phyloP scores from a whole-genome alignment of 768 basidiomycete genomes.

The Rhizopogon vesiculosus region DNA sequence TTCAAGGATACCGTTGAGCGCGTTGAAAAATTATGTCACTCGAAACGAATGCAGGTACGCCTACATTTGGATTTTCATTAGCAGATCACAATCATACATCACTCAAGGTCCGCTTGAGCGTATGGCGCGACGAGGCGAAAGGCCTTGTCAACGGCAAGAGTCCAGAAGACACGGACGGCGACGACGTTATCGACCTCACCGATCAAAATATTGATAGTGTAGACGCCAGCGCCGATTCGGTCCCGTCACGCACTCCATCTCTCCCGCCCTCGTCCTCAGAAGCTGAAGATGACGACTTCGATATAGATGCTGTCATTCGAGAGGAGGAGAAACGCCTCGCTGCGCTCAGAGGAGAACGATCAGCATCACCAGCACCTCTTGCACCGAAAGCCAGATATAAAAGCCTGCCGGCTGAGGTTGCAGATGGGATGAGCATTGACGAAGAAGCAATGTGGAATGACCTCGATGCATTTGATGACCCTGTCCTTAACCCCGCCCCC shows the following conservation, averaged over 20 bases:
- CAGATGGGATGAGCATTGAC: conserved; percentile 25
- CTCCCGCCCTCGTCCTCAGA: conserved; percentile 38
- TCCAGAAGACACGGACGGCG: conserved; percentile 9
- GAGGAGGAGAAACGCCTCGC: conserved; percentile 36
- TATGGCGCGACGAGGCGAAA: conserved; percentile 71
- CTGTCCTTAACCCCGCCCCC: conserved; percentile 1
- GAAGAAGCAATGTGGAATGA: conserved; percentile 37
- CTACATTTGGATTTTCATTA: background rate
- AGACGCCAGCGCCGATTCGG: conserved; percentile 22
- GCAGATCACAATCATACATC: conserved; percentile 5
- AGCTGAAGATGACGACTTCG: conserved; percentile 41
- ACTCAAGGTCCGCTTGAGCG: conserved; percentile 60
- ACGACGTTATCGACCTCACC: conserved; percentile 27
- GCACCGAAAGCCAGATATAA: conserved; percentile 5
- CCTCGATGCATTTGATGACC: conserved; percentile 13
- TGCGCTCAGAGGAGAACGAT: conserved; percentile 13
- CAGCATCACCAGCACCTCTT: conserved; percentile 4
- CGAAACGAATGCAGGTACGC: conserved; percentile 78
- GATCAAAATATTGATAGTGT: conserved; percentile 21
- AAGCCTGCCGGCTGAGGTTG: conserved; percentile 2
- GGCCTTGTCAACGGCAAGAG: conserved; percentile 35
- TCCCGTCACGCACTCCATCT: conserved; percentile 35
- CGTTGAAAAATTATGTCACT: conserved; percentile 87
- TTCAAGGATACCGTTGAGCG: conserved; percentile 83
- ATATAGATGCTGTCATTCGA: conserved; percentile 46